Base-by-base conservation (phyloP, 2,329 filamentous ascomycete species). In the Cladophialophora bantiana region DNA sequence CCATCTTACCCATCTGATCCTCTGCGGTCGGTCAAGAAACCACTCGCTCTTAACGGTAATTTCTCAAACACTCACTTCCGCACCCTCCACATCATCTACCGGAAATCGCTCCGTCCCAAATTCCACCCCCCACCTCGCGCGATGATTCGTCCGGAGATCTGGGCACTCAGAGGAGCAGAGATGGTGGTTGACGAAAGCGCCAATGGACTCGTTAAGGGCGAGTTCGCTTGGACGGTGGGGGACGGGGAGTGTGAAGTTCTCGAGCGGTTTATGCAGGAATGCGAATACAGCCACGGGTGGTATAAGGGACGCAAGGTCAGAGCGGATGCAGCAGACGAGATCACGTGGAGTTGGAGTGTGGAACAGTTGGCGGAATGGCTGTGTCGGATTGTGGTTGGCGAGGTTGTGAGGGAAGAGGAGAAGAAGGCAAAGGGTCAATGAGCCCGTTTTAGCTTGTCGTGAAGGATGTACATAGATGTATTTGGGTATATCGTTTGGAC, bases 181-280 rank as follows among this genome's bases (percentile, higher is more conserved):
- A 79, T 85, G 59, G 90, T 94, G 77, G 78, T 94, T 35, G 85
- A 90, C 38, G 71, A 73, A 64, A 66, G 53, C 34, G 55, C 48
- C 10, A 36, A 60, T 34, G 68, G 67, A 18, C 31, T 72, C n/a
- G 67, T 65, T 34, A 55, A 62, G 32, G 69, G 66, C 26, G 65
- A 70, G 15, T 72, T 70, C 31, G 61, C 42, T 15, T 73, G 68
- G 62, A 68, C 61, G 6, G 56, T 73, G 5, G 68, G 67, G 2
- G 59, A 59, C 12, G 59, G 36, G 2, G 69, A 72, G 50, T 68
- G 59, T 36, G 60, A 60, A n/a, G 73, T 74, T 12, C 31, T 73
- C 18, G 71, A 74, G 73, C 66, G 82, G 72, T 52, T 73, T 50
- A 72, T 73, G 71, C 64, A 69, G 64, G 70, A 72, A 50, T 52